A percentile compares a stretch with the other conserved stretches of the same genome.
Conservation (phyloP, 768 basidiomycete species). For the Suillus brevipes region DNA sequence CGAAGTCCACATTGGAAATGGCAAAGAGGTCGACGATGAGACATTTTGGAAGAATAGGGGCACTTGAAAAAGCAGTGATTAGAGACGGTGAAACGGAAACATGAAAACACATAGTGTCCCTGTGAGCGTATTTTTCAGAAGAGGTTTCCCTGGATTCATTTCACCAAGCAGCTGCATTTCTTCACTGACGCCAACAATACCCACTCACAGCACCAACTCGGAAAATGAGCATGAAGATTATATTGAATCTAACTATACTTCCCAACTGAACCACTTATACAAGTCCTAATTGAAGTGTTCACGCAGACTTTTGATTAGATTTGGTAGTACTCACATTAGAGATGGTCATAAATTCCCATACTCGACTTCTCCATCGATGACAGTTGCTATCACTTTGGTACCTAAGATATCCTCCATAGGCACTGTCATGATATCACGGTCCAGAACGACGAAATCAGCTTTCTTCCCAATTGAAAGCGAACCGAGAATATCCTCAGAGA, state of each 20-base stretch:
- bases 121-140: not conserved
- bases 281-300: not conserved
- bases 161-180: not conserved
- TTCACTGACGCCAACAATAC: not conserved
- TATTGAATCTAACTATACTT: not conserved
- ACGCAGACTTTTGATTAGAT: not conserved
- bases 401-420: constrained; percentile 59
- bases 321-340: not conserved
- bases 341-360: constrained; percentile 47
- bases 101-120: not conserved
- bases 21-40: too few relatives aligned
- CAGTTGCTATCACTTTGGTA: constrained; percentile 68
- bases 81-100: too few relatives aligned
- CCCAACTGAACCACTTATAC: not conserved
- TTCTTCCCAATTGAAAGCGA: constrained; percentile 75
- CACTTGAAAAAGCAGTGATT: too few relatives aligned
- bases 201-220: not conserved
- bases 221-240: not conserved
- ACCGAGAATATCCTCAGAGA: constrained; percentile 69
- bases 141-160: not conserved
- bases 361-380: constrained; percentile 69
- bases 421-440: constrained; percentile 76
- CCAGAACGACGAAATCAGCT: constrained; percentile 86
- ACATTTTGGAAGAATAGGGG: too few relatives aligned
- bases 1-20: too few relatives aligned